Base-by-base conservation (phyloP, 2,329 filamentous ascomycete species). In the Cladophialophora psammophila region DNA sequence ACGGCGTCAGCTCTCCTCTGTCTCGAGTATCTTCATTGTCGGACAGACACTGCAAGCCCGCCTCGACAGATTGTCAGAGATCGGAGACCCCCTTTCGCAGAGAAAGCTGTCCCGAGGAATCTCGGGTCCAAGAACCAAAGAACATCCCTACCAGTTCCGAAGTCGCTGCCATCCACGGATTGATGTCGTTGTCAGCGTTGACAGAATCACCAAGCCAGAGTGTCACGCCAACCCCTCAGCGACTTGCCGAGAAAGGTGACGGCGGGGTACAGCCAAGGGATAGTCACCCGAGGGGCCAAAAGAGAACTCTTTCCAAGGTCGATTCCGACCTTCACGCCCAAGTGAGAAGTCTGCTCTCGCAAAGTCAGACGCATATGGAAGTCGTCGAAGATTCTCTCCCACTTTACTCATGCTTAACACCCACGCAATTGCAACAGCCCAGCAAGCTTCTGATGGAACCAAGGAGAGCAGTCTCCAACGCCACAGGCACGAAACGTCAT, bases 191-290 rank as follows among this genome's bases (percentile, higher is more conserved):
- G 20, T 69, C 69, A 5, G 42, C 64, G 15, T 62, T 63, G 18
- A 63, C 64, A 12, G 66, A 69, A 32, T 60, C 58, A n/a, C 31
- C 64, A n/a, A 71, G 69, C 42, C 66, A 67, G n/a, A 69, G 69
- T 57, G 66, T 66, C 5, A 71, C 69, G 2, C 69, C 68, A 26
- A 70, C 68, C 7, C 68, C 68, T 42, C 56, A 59, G 36, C 66
- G 58, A 13, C 59, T 64, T 6, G 35, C 60, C n/a, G 57, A 38
- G 8, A 56, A 53, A 10, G 58, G 42, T 36, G 54, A 62, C 5
- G 35, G 42, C 31, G 52, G 15, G 10, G 38, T 55, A 15, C 58
- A 40, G 42, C 52, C 34, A 18, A 59, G 34, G 42, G 50, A 20
- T 26, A 26, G 31, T 26, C 20, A 45, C 31, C 65, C 65, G 56